Percentiles rank a stretch among this genome's conserved stretches.
phyloP scores from a whole-genome alignment of 139 green algal species.

The Choricystis sp. region DNA sequence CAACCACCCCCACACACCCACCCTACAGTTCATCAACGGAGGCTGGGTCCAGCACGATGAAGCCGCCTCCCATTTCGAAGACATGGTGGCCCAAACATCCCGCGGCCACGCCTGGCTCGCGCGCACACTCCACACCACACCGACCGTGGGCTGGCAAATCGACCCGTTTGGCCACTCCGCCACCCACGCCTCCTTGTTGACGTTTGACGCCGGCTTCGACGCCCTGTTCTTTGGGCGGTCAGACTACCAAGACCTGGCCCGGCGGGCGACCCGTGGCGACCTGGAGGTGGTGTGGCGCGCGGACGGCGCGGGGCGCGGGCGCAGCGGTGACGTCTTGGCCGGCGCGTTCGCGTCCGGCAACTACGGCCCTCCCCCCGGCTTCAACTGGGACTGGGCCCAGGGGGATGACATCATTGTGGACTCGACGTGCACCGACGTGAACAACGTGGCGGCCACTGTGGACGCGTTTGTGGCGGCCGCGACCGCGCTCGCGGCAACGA shows the following conservation, averaged over 20 bases:
- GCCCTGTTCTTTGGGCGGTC: constrained; percentile 68
- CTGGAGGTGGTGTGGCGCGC: constrained; percentile 62
- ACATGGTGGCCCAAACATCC: constrained; percentile 83
- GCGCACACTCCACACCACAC: constrained; percentile 36
- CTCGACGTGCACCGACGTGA: constrained; percentile 40
- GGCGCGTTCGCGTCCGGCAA: constrained; percentile 42
- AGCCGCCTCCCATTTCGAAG: constrained; percentile 56
- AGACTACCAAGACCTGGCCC: constrained; percentile 54
- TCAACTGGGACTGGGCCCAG: constrained; percentile 47
- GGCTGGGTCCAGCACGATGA: constrained; percentile 82
- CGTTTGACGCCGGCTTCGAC: constrained; percentile 48
- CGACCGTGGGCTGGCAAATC: constrained; percentile 67
- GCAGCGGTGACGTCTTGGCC: constrained; percentile 52
- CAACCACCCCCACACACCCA: no score
- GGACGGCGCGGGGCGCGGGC: constrained; percentile 12
- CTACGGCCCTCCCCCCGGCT: constrained; percentile 58
- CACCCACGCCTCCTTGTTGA: constrained; percentile 61
- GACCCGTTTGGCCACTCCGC: constrained; percentile 84
- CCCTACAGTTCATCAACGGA: constrained; percentile 72
- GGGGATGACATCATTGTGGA: constrained; percentile 45
- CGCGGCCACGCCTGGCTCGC: constrained; percentile 38
- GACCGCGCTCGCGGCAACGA: constrained; percentile 11
- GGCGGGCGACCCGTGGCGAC: constrained; percentile 7
- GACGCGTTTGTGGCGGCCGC: constrained; percentile 46
- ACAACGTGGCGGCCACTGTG: constrained; percentile 51